phyloP scores from a whole-genome alignment of 768 basidiomycete species.

The Tephrocybe sp. region DNA sequence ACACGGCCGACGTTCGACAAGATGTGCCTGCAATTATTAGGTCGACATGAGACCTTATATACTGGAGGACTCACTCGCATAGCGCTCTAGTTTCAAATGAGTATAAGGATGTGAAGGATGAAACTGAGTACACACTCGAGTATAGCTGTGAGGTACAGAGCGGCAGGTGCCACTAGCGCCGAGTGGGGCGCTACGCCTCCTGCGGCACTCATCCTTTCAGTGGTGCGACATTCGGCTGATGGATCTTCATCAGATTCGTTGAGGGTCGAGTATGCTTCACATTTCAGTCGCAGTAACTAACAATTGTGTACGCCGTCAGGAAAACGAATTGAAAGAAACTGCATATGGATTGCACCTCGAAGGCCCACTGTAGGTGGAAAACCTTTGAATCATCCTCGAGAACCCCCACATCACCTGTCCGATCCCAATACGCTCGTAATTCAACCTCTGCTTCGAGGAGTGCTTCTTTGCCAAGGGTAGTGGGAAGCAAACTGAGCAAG shows the following conservation, averaged over 20 bases:
- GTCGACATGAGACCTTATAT: constrained; percentile 1
- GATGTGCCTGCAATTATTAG: constrained; percentile 57
- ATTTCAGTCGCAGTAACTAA: constrained; percentile 69
- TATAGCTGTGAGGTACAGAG: constrained; percentile 88
- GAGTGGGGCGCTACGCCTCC: constrained; percentile 50
- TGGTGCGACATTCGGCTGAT: constrained; percentile 56
- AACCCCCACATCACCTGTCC: constrained; percentile 39
- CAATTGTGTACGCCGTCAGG: constrained; percentile 10
- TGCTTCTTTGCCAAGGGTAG: constrained; percentile 86
- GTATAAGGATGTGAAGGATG: constrained; percentile 19
- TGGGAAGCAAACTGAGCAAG: constrained; percentile 70
- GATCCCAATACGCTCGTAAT: constrained; percentile 84
- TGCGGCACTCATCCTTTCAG: constrained; percentile 56
- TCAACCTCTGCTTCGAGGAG: constrained; percentile 92
- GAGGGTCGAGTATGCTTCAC: constrained; percentile 84
- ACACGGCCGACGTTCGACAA: constrained; percentile 83
- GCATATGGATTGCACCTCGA: constrained; percentile 52
- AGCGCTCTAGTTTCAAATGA: constrained; percentile 51
- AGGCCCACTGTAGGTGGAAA: constrained; percentile 73
- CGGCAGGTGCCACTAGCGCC: constrained; percentile 71
- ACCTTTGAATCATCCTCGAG: constrained; percentile 51
- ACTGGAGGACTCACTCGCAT: constrained; percentile 68
- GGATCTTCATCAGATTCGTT: constrained; percentile 79
- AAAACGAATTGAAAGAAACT: constrained; percentile 3
- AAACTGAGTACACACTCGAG: constrained; percentile 68